A percentile compares a stretch with the other conserved stretches of the same genome.
phyloP scores from a whole-genome alignment of 306 rosid species.

The Spatholobus suberectus region DNA sequence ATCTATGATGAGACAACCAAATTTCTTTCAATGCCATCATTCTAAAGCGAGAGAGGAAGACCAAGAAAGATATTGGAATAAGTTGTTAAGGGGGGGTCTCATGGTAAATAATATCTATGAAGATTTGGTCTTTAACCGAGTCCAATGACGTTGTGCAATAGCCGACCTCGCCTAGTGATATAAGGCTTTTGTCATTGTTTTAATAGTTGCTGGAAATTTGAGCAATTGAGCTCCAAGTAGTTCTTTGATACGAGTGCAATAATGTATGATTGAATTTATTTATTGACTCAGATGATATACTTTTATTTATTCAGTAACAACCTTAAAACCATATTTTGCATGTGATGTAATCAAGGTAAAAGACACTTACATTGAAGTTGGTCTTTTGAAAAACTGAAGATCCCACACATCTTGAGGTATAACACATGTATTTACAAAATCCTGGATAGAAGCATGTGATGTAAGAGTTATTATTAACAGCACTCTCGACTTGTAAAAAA shows the following conservation, averaged over 20 bases:
- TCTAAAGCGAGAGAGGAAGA: neutral
- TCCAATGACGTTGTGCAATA: neutral
- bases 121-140: neutral
- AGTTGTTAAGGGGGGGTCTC: neutral
- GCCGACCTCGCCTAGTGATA: neutral
- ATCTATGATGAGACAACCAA: conserved; percentile 4
- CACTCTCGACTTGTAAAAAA: conserved; percentile 29
- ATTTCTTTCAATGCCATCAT: neutral
- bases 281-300: neutral
- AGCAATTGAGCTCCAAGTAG: conserved; percentile 22
- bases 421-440: conserved; percentile 56
- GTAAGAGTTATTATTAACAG: conserved; percentile 35
- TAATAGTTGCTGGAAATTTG: neutral
- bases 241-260: conserved; percentile 13
- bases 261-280: conserved; percentile 17
- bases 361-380: conserved; percentile 73
- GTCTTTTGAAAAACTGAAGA: conserved; percentile 76
- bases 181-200: neutral
- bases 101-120: neutral
- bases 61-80: neutral
- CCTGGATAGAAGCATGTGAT: conserved; percentile 62
- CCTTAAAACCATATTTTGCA: conserved; percentile 12
- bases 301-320: conserved; percentile 4
- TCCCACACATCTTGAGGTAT: conserved; percentile 97
- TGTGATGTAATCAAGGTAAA: conserved; percentile 16